Conservation (phyloP, 1,284 basidiomycete species). For the Moniliella sp. region DNA sequence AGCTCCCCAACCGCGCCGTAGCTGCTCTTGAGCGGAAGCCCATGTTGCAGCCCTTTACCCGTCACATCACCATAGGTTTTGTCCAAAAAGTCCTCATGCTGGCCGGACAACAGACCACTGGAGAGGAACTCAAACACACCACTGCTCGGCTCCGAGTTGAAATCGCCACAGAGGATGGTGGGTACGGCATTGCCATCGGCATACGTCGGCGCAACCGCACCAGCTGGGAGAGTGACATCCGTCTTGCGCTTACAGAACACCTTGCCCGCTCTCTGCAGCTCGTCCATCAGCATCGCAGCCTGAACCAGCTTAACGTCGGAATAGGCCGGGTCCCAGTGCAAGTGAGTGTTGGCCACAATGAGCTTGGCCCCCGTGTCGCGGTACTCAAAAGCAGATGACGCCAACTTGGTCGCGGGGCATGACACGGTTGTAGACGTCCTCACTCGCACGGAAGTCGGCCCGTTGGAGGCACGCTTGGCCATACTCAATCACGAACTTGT, state of each 20-base stretch:
- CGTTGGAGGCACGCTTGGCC: slow-evolving; percentile 76
- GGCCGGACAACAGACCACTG: slow-evolving; percentile 43
- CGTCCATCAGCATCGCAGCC: slow-evolving; percentile 69
- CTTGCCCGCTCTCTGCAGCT: slow-evolving; percentile 66
- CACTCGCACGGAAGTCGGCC: slow-evolving; percentile 85
- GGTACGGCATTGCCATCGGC: slow-evolving; percentile 69
- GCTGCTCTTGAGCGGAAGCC: slow-evolving; percentile 58
- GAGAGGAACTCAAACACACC: slow-evolving; percentile 88
- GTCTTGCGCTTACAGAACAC: slow-evolving; percentile 67
- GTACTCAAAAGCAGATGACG: slow-evolving; percentile 66
- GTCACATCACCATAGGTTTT: slow-evolving; percentile 82
- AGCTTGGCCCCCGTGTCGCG: slow-evolving; percentile 62
- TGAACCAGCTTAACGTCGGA: slow-evolving; percentile 95
- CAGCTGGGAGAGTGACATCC: slow-evolving; percentile 36
- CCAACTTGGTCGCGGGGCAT: slow-evolving; percentile 87
- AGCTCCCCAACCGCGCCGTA: slow-evolving; percentile 41
- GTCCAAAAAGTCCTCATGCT: slow-evolving; percentile 77
- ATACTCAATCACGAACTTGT: slow-evolving; percentile 84
- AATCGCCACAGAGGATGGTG: slow-evolving; percentile 72
- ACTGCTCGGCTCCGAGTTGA: slow-evolving; percentile 66
- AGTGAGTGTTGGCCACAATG: slow-evolving; percentile 72
- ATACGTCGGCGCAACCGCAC: slow-evolving; percentile 39
- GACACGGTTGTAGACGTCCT: slow-evolving; percentile 98
- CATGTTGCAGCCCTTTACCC: slow-evolving; percentile 59
- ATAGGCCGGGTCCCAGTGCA: slow-evolving; percentile 78